Conservation (phyloP, 441 rosid species). For the Erysimum pusillum region DNA sequence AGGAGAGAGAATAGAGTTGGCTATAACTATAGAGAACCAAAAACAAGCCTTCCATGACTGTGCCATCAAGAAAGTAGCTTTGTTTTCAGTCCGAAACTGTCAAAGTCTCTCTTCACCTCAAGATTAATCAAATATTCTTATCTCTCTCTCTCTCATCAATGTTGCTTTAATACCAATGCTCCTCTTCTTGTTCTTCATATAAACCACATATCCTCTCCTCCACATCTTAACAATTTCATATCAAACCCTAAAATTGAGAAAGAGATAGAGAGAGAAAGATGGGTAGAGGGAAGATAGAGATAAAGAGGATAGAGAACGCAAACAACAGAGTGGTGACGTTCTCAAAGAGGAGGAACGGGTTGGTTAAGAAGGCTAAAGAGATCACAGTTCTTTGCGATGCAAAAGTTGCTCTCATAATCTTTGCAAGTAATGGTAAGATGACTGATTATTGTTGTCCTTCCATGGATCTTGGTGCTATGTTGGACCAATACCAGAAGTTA, state of each 20-base stretch:
- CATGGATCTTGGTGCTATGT: slow-evolving; percentile 68
- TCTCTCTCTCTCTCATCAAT: slow-evolving; percentile 45
- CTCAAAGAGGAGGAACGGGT: slow-evolving; percentile 86
- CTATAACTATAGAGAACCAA: slow-evolving; percentile 47
- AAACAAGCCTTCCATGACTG: slow-evolving; percentile 65
- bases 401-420: slow-evolving; percentile 81
- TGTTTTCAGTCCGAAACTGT: slow-evolving; percentile 65
- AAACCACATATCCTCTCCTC: slow-evolving; percentile 41
- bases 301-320: slow-evolving; percentile 92
- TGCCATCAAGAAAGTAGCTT: slow-evolving; percentile 62
- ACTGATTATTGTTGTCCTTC: slow-evolving; percentile 79
- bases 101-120: slow-evolving; percentile 45
- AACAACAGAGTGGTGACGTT: slow-evolving; percentile 91
- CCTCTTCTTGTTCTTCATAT: slow-evolving; percentile 41
- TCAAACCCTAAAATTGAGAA: slow-evolving; percentile 36
- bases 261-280: slow-evolving; percentile 39
- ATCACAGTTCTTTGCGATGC: slow-evolving; percentile 91
- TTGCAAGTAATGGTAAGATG: slow-evolving; percentile 84
- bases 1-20: slow-evolving; percentile 55
- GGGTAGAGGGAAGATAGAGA: slow-evolving; percentile 98
- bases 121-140: slow-evolving; percentile 38
- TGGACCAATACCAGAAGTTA: slow-evolving; percentile 81
- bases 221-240: slow-evolving; percentile 40
- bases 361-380: slow-evolving; percentile 94
- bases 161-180: slow-evolving; percentile 40